Percentiles rank a stretch among this genome's conserved stretches.
phyloP scores from a whole-genome alignment of 2,329 filamentous ascomycete genomes.

The Basipetospora sp. region DNA sequence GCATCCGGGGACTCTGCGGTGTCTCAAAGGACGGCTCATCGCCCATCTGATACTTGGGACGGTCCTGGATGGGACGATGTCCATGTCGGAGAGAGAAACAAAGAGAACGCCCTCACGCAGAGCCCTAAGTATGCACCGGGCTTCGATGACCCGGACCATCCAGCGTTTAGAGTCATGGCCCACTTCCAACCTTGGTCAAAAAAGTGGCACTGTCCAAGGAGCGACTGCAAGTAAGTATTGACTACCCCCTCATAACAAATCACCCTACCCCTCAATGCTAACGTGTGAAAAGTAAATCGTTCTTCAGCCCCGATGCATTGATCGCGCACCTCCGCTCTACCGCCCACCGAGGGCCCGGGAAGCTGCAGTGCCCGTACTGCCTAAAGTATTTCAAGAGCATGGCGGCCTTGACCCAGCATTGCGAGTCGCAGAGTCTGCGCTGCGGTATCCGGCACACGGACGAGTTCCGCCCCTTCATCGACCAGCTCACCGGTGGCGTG shows the following conservation, averaged over 20 bases:
- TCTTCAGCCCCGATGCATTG: constrained; percentile 19
- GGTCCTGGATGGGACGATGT: too few relatives aligned
- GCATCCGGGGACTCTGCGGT: too few relatives aligned
- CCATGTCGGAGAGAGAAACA: too few relatives aligned
- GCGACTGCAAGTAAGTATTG: constrained; percentile 33
- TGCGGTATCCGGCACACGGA: constrained; percentile 29
- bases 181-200: constrained; percentile 30
- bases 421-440: constrained; percentile 26
- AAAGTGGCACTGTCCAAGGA: constrained; percentile 39
- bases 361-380: constrained; percentile 32
- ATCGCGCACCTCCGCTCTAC: constrained; percentile 29
- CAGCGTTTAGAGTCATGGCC: constrained; percentile 29
- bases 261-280: too few relatives aligned
- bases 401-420: constrained; percentile 31
- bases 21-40: too few relatives aligned
- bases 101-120: too few relatives aligned
- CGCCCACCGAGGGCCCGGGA: constrained; percentile 19
- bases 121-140: too few relatives aligned
- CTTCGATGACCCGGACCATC: constrained; percentile 31
- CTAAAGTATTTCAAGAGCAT: constrained; percentile 24
- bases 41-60: too few relatives aligned
- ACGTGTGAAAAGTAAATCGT: constrained; percentile 26
- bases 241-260: too few relatives aligned
- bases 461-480: constrained; percentile 23
- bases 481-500: constrained; percentile 25